phyloP scores from a whole-genome alignment of 2,329 filamentous ascomycete species.

The Clarireedia monteithiana region DNA sequence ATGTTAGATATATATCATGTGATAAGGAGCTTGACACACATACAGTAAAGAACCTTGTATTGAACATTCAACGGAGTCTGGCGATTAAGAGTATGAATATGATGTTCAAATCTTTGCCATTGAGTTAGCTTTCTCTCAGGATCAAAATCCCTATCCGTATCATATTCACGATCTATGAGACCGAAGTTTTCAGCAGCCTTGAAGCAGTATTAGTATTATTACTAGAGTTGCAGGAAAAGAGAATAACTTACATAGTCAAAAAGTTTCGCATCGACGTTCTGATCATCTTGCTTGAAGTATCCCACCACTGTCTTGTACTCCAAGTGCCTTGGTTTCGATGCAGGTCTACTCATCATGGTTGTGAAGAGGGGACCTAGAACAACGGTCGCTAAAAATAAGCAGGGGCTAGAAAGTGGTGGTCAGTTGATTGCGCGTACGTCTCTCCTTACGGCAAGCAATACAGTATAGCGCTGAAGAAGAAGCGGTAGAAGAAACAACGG shows the following conservation, averaged over 20 bases:
- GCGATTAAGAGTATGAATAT: slow-evolving; percentile 48
- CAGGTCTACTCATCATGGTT: slow-evolving; percentile 21
- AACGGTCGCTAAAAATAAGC: slow-evolving; percentile 21
- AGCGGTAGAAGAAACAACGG: background rate
- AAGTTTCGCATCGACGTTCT: slow-evolving; percentile 43
- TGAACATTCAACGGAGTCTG: slow-evolving; percentile 35
- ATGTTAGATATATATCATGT: slow-evolving; percentile 11
- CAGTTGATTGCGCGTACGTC: background rate
- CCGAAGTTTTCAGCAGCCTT: slow-evolving; percentile 58
- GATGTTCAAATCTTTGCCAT: slow-evolving; percentile 57
- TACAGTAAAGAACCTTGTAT: slow-evolving; percentile 57
- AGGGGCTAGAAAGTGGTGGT: slow-evolving; percentile 14
- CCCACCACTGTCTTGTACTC: slow-evolving; percentile 52
- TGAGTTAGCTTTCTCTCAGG: slow-evolving; percentile 39
- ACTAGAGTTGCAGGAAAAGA: too few relatives aligned
- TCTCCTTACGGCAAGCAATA: background rate
- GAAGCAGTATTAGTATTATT: background rate
- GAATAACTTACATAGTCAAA: slow-evolving; percentile 61
- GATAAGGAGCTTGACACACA: background rate
- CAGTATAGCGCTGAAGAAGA: background rate
- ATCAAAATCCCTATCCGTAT: slow-evolving; percentile 41
- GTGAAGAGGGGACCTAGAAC: slow-evolving; percentile 13
- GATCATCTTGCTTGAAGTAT: slow-evolving; percentile 58
- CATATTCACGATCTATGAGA: slow-evolving; percentile 51
- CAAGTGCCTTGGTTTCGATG: slow-evolving; percentile 19